These are phyloP conservation scores for Chaetomidium leptoderma DNA, from an alignment of 495 filamentous ascomycete genomes.

Conservation along the genomic window DNA sequence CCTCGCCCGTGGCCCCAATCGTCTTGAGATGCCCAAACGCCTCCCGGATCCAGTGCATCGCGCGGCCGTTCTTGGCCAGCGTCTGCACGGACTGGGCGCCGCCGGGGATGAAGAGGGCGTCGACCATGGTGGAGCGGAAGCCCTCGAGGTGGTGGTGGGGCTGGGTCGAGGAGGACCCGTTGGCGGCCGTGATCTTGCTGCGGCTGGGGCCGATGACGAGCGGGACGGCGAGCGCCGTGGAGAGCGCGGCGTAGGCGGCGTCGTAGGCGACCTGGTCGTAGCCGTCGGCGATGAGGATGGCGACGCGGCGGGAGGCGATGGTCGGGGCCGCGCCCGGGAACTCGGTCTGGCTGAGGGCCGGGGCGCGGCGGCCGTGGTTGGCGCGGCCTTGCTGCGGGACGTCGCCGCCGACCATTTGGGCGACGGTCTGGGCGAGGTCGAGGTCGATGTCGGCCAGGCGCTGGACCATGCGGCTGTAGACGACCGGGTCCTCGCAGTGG, in stretches of 20 bases:
- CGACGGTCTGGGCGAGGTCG: conserved; percentile 64
- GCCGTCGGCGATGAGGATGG: conserved; percentile 77
- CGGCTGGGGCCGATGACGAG: conserved; percentile 66
- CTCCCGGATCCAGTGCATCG: conserved; percentile 78
- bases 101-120: conserved; percentile 75
- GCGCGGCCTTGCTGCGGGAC: conserved; percentile 47
- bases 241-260: conserved; percentile 58
- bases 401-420: conserved; percentile 59
- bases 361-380: conserved; percentile 66
- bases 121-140: conserved; percentile 81
- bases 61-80: conserved; percentile 68
- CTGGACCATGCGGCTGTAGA: conserved; percentile 68
- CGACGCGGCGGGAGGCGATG: conserved; percentile 67
- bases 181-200: conserved; percentile 56
- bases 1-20: conserved; percentile 70
- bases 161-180: conserved; percentile 53
- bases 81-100: conserved; percentile 57
- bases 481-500: conserved; percentile 80
- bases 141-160: conserved; percentile 81
- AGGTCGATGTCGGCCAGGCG: conserved; percentile 70
- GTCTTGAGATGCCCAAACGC: conserved; percentile 77
- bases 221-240: conserved; percentile 59
- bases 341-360: conserved; percentile 64
- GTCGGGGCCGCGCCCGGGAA: conserved; percentile 58
- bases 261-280: conserved; percentile 65